Evolutionary conservation across 1,139 yeast genomes (phyloP), one percentile per base, ranked within the genome.

Genomic region (Suhomyces terraborum): DNA sequence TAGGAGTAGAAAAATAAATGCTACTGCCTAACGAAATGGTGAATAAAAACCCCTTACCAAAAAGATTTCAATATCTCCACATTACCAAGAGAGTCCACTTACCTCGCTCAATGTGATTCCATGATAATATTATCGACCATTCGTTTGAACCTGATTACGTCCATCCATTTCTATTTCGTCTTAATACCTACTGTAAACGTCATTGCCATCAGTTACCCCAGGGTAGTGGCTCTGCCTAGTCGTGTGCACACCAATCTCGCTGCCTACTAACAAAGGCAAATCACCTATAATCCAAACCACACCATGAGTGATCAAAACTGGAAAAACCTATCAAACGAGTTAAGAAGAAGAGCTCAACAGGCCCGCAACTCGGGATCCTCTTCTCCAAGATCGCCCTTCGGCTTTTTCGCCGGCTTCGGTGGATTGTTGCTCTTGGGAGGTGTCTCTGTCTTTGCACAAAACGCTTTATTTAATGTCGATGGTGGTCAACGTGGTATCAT

Each of bases 401-500:
- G 85, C 10, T 64, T 80, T 29, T 78, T 83, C 55, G 84, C 89
- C 19, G 96, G 97, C 8, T 58, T 82, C 29, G 95, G 95, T 19
- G 96, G 96, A 2, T 56, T 88, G 24, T 53, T 88, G 9, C 58
- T 85, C 20, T 68, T 89, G 26, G 95, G 93, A 45, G 93, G 87
- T 40, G 86, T 81, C 34, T 77, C 85, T 1, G 45, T 85, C 31
- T 62, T 84, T 36, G 71, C 84, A 26, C 87, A 87, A 56, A 79
- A 86, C 47, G 82, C 96, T 2, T 75, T 91, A 42, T 91, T 88
- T 72, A 91, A 89, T 62, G 98, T 93, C 45, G 98, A 93, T 63
- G 99, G 99, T 79, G 99, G 99, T 66, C 98, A 93, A 67, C 79
- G 99, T 62, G 99, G 97, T 21, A 89, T 93, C 56, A 79, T 93